Evolutionary conservation across 768 basidiomycete species (phyloP), one percentile per base, ranked within the genome.

Genomic region (Boletus rubescentipes): DNA sequence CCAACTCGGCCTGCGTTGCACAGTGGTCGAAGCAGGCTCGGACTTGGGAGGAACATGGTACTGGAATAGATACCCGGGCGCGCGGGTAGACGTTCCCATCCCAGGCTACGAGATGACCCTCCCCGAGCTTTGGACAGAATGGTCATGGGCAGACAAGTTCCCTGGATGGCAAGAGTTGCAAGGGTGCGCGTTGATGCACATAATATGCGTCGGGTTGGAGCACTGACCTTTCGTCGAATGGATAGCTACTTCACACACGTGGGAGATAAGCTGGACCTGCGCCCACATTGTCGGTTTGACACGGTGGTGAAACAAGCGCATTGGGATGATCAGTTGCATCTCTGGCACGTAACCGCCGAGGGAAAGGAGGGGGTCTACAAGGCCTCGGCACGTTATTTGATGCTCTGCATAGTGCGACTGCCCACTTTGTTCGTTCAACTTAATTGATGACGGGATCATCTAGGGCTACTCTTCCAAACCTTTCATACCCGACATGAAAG

Each of bases 11-110:
- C 41, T 61, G 41, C 45, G 42, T n/a, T 61, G 59, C 51, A 41
- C 9, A 2, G 16, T 57, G 21, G 41, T 61, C 40, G 59, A 61
- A 0, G 54, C 54, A 15, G 60, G 42, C 2, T 61, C 60, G 0
- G 54, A 57, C n/a, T 36, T 61, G 2, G 59, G 60, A 18, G 60
- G 60, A 10, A 34, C 41, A 1, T 61, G 60, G 54, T n/a, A 45
- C 38, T 57, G 60, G 59, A 61, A 61, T 51, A 45, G 6, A 35
- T 61, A 61, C 35, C 60, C 59, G 0, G 60, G 60, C 2, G 59
- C 59, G 6, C 53, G 60, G 0, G 59, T 44, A 9, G 59, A 61
- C 49, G 51, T 30, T 21, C 18, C 23, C 1, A 57, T 61, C 2
- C 60, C 51, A 0, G 5, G 23, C 40, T 61, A 61, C 34, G 54